Evolutionary conservation across 352 stramenopile species (phyloP), one percentile per base, ranked within the genome.

Genomic region (Blastocystis sp.): DNA sequence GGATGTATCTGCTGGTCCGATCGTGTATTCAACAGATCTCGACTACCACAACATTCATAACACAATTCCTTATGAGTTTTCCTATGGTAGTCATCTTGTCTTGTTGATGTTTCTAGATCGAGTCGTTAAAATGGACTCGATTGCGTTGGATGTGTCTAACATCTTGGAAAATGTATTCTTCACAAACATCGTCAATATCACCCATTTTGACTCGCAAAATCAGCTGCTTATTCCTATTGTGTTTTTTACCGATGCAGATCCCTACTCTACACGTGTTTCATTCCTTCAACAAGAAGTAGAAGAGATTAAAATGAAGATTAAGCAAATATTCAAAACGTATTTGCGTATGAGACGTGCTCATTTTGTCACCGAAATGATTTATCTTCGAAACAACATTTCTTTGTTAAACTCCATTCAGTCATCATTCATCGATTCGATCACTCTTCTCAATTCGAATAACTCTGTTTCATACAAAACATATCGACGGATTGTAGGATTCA

Each of bases 21-120:
- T 85, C 30, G 73, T 85, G 20, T 30, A 30, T 30, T 53, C 16
- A 9, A 69, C 50, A 3, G 73, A 85, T 55, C 16, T 85, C 16
- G 73, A 85, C 4, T 30, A 85, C 50, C 26, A 66, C 73, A 85
- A 85, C 50, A 85, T 85, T 37, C 73, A 85, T 24, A 85, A 85
- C 45, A 41, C 30, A 20, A 56, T 85, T 45, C 53, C 73, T 11
- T 85, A 85, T 45, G 50, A 68, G 3, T 68, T 66, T 26, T 13
- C 54, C 11, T 85, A 53, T 45, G 73, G 73, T 85, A 59, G 24
- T n/a, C 8, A 7, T n/a, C 7, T 54, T 43, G n/a, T 45, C 13
- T 7, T 18, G 2, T 8, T 3, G 13, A 53, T 55, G 45, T 13
- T 43, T n/a, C 24, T 45, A 85, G 73, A 85, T 47, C 43, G 24